Evolutionary conservation across 2,329 filamentous ascomycete genomes (phyloP).

Genomic region (Epichloe sibirici): DNA sequence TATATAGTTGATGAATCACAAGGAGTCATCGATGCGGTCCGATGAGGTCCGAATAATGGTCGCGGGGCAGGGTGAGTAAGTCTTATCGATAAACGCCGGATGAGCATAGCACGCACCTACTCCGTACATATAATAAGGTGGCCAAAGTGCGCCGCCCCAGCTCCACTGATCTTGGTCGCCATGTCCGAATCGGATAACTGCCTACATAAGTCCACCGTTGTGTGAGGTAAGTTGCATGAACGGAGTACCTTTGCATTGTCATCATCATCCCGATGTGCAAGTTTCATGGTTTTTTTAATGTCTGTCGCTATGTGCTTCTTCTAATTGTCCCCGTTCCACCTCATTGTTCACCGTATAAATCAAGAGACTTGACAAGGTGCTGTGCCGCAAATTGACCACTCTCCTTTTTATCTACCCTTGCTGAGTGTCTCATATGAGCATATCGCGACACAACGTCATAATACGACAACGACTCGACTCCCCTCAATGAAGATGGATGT

Average conservation of each 20-base stretch:
- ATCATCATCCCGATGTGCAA: too few species aligned
- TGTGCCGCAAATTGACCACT: too few species aligned
- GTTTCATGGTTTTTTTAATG: too few species aligned
- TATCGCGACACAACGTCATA: too few species aligned
- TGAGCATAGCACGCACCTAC: too few species aligned
- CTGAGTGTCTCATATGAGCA: too few species aligned
- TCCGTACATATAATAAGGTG: neutral
- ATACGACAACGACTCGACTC: too few species aligned
- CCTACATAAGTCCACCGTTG: neutral
- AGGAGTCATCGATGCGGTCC: constrained; percentile 4
- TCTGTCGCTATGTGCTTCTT: neutral
- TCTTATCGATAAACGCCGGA: neutral
- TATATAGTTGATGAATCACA: neutral
- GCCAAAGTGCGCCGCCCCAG: neutral
- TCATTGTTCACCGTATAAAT: neutral
- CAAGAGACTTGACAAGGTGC: too few species aligned
- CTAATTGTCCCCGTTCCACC: neutral
- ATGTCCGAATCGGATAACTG: constrained; percentile 1
- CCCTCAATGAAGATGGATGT: too few species aligned
- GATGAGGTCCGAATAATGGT: too few species aligned
- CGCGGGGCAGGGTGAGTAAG: neutral
- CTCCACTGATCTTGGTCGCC: neutral
- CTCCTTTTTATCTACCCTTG: too few species aligned
- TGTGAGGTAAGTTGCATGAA: constrained; percentile 1
- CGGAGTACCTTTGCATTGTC: neutral